Conservation (phyloP, 2,329 filamentous ascomycete genomes). For the Sporothrix brasiliensis region DNA sequence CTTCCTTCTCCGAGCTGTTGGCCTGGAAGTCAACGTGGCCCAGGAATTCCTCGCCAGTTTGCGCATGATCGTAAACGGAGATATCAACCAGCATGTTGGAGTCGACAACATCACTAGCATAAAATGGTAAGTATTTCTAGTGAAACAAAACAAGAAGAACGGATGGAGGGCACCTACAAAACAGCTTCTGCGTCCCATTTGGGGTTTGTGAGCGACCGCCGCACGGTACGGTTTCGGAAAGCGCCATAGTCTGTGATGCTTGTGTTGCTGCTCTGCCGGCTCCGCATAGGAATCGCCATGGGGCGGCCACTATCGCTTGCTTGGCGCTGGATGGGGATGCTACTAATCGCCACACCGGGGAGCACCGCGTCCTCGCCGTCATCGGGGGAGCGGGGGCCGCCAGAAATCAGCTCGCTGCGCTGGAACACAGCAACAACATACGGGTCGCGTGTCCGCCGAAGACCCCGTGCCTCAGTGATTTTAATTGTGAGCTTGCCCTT, state of each 20-base stretch:
- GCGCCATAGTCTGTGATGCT: conserved; percentile 70
- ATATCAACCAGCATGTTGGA: conserved; percentile 88
- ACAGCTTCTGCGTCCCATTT: conserved; percentile 95
- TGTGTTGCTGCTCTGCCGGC: conserved; percentile 93
- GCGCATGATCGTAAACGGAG: conserved; percentile 84
- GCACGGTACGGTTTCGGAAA: conserved; percentile 61
- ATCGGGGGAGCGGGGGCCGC: conserved; percentile 68
- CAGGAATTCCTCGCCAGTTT: conserved; percentile 79
- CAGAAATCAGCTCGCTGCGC: conserved; percentile 92
- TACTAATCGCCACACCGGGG: conserved; percentile 51
- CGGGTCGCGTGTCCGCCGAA: conserved; percentile 81
- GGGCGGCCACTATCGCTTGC: conserved; percentile 80
- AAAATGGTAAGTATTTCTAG: not conserved
- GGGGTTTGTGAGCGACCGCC: conserved; percentile 72
- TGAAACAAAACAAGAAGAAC: not conserved
- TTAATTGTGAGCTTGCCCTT: conserved; percentile 90
- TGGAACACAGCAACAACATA: conserved; percentile 98
- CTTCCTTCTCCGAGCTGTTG: conserved; percentile 65
- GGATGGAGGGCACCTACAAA: conserved; percentile 68
- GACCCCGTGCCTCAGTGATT: conserved; percentile 80
- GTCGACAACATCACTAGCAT: conserved; percentile 83
- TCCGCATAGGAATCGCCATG: conserved; percentile 96
- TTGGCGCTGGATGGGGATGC: conserved; percentile 62
- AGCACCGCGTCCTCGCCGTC: conserved; percentile 59
- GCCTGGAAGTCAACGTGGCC: conserved; percentile 83